A percentile compares a stretch with the other conserved stretches of the same genome.
Conservation (phyloP, 1,139 yeast species). For the Geotrichum candidum region DNA sequence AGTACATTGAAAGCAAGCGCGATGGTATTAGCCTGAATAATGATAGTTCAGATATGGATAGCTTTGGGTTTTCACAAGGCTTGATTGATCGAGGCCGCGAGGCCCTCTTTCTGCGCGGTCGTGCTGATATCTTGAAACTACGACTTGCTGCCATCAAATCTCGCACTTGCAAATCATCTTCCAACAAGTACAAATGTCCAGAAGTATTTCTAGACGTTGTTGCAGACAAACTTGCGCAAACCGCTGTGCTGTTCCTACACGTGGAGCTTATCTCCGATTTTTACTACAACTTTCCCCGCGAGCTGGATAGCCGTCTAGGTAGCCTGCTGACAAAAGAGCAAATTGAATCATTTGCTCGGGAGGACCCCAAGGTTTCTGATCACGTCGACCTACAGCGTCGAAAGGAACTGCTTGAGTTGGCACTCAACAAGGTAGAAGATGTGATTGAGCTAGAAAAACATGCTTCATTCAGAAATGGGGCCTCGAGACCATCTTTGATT, state of each 20-base stretch:
- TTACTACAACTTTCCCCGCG: conserved; percentile 92
- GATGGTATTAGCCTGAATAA: conserved; percentile 20
- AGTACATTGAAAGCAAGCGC: conserved; percentile 52
- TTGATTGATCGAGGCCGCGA: conserved; percentile 68
- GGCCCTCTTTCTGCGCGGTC: conserved; percentile 73
- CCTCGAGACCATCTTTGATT: neutral
- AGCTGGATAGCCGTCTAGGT: conserved; percentile 71
- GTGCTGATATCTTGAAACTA: conserved; percentile 65
- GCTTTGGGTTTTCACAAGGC: conserved; percentile 69
- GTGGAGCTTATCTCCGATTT: conserved; percentile 92
- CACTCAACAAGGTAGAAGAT: conserved; percentile 78
- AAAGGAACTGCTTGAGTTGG: conserved; percentile 79
- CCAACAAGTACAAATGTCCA: conserved; percentile 85
- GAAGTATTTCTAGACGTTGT: conserved; percentile 91
- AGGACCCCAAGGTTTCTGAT: conserved; percentile 81
- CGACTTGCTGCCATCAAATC: conserved; percentile 72
- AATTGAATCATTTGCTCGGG: conserved; percentile 83
- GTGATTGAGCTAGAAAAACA: conserved; percentile 66
- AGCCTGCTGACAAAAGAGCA: conserved; percentile 63
- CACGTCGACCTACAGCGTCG: conserved; percentile 92
- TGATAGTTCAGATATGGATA: conserved; percentile 42
- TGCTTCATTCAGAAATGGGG: neutral
- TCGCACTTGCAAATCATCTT: conserved; percentile 68
- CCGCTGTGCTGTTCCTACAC: conserved; percentile 85
- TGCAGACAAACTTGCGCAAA: conserved; percentile 81